Conservation (phyloP, 202 grass and related monocot species). For the Eragrostis tef region DNA sequence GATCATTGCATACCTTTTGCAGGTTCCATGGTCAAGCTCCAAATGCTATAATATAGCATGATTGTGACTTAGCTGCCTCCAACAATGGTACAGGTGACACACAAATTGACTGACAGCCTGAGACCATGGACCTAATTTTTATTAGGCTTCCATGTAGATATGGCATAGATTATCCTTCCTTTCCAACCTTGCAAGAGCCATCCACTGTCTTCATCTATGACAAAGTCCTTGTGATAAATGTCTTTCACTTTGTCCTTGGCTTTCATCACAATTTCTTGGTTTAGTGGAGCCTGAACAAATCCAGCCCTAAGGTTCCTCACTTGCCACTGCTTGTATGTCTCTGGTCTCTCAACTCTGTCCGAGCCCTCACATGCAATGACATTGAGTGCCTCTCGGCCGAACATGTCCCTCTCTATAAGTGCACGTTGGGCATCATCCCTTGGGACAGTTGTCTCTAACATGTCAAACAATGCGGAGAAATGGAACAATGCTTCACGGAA, state of each 20-base stretch:
- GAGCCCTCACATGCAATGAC: conserved; percentile 93
- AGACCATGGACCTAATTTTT: conserved; percentile 43
- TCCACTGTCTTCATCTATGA: conserved; percentile 85
- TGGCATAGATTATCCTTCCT: conserved; percentile 89
- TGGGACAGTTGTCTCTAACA: conserved; percentile 86
- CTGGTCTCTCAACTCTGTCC: conserved; percentile 89
- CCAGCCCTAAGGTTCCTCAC: conserved; percentile 94
- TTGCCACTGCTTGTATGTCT: conserved; percentile 96
- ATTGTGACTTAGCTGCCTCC: conserved; percentile 18
- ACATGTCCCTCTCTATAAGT: conserved; percentile 79
- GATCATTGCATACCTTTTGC: conserved; percentile 45
- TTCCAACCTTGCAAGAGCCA: conserved; percentile 98
- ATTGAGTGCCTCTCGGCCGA: conserved; percentile 88
- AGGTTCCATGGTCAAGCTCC: conserved; percentile 33
- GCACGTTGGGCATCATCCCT: conserved; percentile 71
- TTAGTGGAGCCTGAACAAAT: conserved; percentile 68
- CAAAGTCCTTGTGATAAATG: conserved; percentile 95
- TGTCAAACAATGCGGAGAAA: conserved; percentile 90
- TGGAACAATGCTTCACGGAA: conserved; percentile 92
- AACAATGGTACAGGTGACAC: conserved; percentile 28
- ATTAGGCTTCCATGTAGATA: conserved; percentile 83
- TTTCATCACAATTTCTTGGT: conserved; percentile 72
- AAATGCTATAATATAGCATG: conserved; percentile 26
- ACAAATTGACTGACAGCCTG: not conserved
- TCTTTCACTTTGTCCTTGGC: conserved; percentile 79